Conservation (phyloP, 1,284 basidiomycete genomes). For the Trametes hirsuta region DNA sequence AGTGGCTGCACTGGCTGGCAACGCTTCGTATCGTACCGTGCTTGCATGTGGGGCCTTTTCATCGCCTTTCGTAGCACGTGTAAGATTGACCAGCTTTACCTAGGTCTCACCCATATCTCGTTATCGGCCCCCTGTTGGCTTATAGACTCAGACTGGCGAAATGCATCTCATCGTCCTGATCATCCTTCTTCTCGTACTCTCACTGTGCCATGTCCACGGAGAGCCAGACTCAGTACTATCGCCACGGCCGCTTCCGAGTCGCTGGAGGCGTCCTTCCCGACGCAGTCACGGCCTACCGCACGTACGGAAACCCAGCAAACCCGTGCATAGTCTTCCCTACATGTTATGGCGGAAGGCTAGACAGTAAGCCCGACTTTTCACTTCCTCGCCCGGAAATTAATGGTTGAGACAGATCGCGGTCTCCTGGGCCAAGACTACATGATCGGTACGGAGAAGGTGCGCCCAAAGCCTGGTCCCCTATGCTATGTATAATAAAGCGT, state of each 20-base stretch:
- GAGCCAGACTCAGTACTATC: constrained; percentile 37
- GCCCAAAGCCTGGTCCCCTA: not conserved
- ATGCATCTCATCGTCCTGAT: too few species aligned
- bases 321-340: constrained; percentile 42
- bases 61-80: too few species aligned
- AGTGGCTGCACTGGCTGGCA: too few species aligned
- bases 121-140: not conserved
- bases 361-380: constrained; percentile 28
- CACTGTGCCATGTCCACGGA: constrained; percentile 25
- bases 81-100: too few species aligned
- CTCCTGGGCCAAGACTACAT: constrained; percentile 51
- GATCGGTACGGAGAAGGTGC: constrained; percentile 53
- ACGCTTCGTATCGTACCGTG: too few species aligned
- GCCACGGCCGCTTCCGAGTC: constrained; percentile 39
- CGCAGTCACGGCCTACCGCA: constrained; percentile 40
- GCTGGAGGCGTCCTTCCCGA: constrained; percentile 38
- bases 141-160: too few species aligned
- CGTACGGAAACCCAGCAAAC: constrained; percentile 39
- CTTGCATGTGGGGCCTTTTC: too few species aligned
- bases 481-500: not conserved
- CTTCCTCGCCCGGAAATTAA: not conserved
- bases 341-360: constrained; percentile 40
- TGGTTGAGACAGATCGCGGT: constrained; percentile 22
- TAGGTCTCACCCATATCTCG: not conserved
- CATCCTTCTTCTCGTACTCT: too few species aligned